A percentile compares a stretch with the other conserved stretches of the same genome.
Conservation (phyloP, 371 early-diverging fungal species). For the Parasitella parasitica region DNA sequence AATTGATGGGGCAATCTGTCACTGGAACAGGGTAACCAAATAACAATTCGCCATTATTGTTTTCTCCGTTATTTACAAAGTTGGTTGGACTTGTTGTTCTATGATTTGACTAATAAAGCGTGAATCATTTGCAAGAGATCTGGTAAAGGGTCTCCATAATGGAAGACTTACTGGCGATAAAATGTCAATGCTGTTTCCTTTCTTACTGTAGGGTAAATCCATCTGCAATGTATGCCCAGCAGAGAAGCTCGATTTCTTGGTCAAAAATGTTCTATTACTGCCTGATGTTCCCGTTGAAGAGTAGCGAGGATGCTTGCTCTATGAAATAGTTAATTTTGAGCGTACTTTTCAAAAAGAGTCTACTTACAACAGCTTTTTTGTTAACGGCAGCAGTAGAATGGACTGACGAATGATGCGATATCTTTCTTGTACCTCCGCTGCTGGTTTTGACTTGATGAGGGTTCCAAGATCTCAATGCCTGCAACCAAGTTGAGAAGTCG, state of each 20-base stretch:
- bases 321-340: background rate
- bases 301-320: slow-evolving; percentile 1
- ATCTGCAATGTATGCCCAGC: background rate
- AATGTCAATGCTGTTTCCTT: slow-evolving; percentile 4
- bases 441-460: background rate
- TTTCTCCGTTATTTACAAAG: background rate
- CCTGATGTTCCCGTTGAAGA: background rate
- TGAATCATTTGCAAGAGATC: background rate
- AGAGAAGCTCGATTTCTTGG: slow-evolving; percentile 14
- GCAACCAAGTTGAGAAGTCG: slow-evolving; percentile 32
- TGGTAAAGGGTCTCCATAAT: too few species aligned
- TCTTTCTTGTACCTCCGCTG: background rate
- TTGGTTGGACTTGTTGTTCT: slow-evolving; percentile 8
- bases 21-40: slow-evolving; percentile 22
- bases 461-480: slow-evolving; percentile 27
- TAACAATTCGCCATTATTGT: slow-evolving; percentile 1
- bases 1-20: slow-evolving; percentile 21
- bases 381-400: background rate
- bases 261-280: background rate
- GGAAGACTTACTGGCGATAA: background rate
- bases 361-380: background rate
- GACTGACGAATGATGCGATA: background rate
- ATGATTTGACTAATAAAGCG: background rate
- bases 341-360: background rate
- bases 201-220: background rate